Base-by-base conservation (phyloP, 768 basidiomycete genomes). In the Glaciozyma antarctica region DNA sequence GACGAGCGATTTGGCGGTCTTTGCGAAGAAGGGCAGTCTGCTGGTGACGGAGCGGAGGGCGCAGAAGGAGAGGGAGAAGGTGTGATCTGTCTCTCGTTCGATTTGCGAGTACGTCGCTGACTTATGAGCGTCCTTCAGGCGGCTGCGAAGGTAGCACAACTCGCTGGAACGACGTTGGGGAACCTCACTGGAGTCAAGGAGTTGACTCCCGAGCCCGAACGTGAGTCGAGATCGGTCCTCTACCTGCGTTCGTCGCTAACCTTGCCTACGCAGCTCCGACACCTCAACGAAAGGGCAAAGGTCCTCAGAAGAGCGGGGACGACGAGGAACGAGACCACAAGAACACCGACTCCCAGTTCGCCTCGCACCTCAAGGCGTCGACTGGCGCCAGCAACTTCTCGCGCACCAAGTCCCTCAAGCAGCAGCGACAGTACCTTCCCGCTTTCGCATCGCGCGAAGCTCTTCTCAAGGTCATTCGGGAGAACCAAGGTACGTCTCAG, bases 131-230 rank as follows among this genome's bases (percentile, higher is more conserved):
- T n/a, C 47, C 7, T 21, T 19, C 63, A 93, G 77, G 94, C 92
- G 5, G 93, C 95, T 0, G 93, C 94, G 3, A 98, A 97, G 77
- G 81, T 95, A 21, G 92, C 94, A 24, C 85, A 87, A 0, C 79
- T 98, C 19, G 89, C 90, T 28, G 95, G 95, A 26, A 97, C 93
- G 0, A 81, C 87, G 0, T 80, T 99, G n/a, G 95, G 95, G 24
- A 98, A 99, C 75, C 86, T 98, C 67, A 90, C 95, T 86, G 95
- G 95, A 21, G 90, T 98, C 24, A 88, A 88, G 76, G 91, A 98
- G 68, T 90, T 92, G 71, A 90, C 91, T 21, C 52, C 60, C 34
- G 55, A 73, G 43, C 45, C 51, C 43, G 55, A 44, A 24, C 30
- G 67, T 63, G 28, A 54, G 63, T 34, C 3, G 9, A 30, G 32